These are phyloP conservation scores for Phytophthora pseudosyringae DNA, from an alignment of 352 stramenopile species.

Conservation along the genomic window DNA sequence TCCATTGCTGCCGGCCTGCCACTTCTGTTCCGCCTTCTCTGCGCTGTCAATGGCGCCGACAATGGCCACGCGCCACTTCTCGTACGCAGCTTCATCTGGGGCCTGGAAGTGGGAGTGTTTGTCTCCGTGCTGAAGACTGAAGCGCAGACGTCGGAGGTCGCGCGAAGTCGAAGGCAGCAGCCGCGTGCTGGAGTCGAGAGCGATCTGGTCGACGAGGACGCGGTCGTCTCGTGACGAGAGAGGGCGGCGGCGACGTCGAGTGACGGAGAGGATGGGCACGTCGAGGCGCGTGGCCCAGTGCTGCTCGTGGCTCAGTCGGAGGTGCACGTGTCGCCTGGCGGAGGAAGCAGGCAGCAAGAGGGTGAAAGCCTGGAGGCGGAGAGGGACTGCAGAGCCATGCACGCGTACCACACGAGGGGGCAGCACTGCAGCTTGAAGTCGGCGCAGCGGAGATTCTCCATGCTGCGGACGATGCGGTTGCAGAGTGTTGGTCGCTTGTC, in stretches of 20 bases:
- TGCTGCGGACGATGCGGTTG: neutral
- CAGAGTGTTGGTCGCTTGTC: neutral
- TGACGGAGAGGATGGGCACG: slow-evolving; percentile 1
- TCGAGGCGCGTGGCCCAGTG: slow-evolving; percentile 7
- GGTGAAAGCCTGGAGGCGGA: neutral
- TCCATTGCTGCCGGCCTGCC: neutral
- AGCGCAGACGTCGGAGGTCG: slow-evolving; percentile 4
- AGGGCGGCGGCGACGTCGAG: slow-evolving; percentile 1
- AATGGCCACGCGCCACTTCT: slow-evolving; percentile 7
- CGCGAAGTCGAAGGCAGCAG: slow-evolving; percentile 1
- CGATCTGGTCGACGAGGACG: slow-evolving; percentile 6
- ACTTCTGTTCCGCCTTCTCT: slow-evolving; percentile 3
- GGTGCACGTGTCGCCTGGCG: slow-evolving; percentile 4
- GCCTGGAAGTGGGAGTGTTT: slow-evolving; percentile 1
- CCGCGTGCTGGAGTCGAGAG: slow-evolving; percentile 4
- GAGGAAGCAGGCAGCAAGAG: neutral
- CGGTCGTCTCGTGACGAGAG: neutral
- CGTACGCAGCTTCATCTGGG: slow-evolving; percentile 2
- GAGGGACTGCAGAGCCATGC: neutral
- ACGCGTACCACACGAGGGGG: slow-evolving; percentile 6
- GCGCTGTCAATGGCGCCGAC: neutral
- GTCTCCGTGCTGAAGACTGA: neutral
- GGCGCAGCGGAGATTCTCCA: neutral
- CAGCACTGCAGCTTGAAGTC: slow-evolving; percentile 3
- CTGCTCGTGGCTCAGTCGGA: slow-evolving; percentile 11